Percentiles rank a stretch among this genome's conserved stretches.
Conservation (phyloP, 495 filamentous ascomycete genomes). For the Trichocladium uniseriatum region DNA sequence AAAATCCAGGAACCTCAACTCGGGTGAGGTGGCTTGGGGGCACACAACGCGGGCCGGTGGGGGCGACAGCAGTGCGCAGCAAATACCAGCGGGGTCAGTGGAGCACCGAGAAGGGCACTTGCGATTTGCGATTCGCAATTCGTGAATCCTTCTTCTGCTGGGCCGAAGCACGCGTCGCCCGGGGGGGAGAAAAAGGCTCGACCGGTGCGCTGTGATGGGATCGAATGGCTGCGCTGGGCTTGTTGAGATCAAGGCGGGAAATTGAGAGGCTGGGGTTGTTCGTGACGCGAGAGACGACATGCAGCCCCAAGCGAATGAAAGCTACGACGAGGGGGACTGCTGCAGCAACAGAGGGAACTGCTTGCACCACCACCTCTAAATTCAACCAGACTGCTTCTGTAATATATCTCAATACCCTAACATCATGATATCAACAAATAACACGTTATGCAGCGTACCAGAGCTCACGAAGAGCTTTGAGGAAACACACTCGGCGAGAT, state of each 20-base stretch:
- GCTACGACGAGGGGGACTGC: background rate
- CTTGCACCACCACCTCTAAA: too few relatives aligned
- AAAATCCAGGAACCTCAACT: background rate
- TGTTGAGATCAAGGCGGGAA: conserved; percentile 15
- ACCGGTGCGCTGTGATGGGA: conserved; percentile 8
- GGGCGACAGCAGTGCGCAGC: background rate
- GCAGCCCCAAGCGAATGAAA: conserved; percentile 11
- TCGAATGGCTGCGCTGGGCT: conserved; percentile 21
- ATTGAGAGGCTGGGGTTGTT: conserved; percentile 24
- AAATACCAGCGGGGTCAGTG: background rate
- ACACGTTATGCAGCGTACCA: too few relatives aligned
- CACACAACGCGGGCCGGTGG: background rate
- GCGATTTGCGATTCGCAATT: conserved; percentile 11
- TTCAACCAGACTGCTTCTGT: too few relatives aligned
- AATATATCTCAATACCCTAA: too few relatives aligned
- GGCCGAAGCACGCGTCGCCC: conserved; percentile 11
- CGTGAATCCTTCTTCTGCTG: conserved; percentile 7
- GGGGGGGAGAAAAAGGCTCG: background rate
- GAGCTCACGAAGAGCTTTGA: too few relatives aligned
- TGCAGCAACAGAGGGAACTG: too few relatives aligned
- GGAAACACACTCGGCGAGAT: too few relatives aligned
- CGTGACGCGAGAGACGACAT: background rate
- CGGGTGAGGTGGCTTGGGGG: conserved; percentile 4
- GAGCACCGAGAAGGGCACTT: conserved; percentile 1
- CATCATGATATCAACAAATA: too few relatives aligned